A percentile compares a stretch with the other conserved stretches of the same genome.
phyloP scores from a whole-genome alignment of 1,284 basidiomycete genomes.

The Mycena sp. region DNA sequence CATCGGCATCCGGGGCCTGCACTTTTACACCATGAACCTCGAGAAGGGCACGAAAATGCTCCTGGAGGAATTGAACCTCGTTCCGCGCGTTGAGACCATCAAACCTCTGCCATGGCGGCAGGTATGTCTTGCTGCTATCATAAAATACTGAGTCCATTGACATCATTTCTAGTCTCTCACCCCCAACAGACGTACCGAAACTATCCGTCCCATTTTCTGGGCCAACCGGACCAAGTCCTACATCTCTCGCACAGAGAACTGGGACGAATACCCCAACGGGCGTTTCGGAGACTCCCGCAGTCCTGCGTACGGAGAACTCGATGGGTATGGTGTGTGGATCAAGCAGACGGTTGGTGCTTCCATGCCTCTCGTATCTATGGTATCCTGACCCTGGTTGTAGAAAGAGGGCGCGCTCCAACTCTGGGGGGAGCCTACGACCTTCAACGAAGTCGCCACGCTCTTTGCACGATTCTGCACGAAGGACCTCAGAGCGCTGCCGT shows the following conservation, averaged over 20 bases:
- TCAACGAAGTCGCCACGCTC: constrained; percentile 74
- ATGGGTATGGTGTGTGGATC: constrained; percentile 91
- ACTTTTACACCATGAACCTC: constrained; percentile 99
- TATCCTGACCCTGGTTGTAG: constrained; percentile 46
- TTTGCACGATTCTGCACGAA: constrained; percentile 86
- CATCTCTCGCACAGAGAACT: constrained; percentile 92
- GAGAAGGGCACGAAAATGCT: constrained; percentile 96
- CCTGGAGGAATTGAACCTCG: constrained; percentile 87
- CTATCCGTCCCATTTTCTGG: constrained; percentile 96
- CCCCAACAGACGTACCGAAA: constrained; percentile 86
- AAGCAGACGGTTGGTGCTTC: constrained; percentile 75
- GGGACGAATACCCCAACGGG: constrained; percentile 99
- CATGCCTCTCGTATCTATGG: neutral
- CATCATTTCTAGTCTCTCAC: constrained; percentile 78
- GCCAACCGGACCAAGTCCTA: constrained; percentile 94
- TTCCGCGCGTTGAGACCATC: constrained; percentile 86
- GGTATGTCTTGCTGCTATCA: constrained; percentile 50
- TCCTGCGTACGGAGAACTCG: constrained; percentile 97
- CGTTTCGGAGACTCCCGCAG: constrained; percentile 97
- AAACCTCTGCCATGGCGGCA: constrained; percentile 95
- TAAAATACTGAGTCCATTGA: constrained; percentile 19
- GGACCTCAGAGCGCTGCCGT: constrained; percentile 84
- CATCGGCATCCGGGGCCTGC: constrained; percentile 86
- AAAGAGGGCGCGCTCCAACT: constrained; percentile 86
- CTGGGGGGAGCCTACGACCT: constrained; percentile 86